phyloP scores from a whole-genome alignment of 306 rosid species.

The Quercus glauca region DNA sequence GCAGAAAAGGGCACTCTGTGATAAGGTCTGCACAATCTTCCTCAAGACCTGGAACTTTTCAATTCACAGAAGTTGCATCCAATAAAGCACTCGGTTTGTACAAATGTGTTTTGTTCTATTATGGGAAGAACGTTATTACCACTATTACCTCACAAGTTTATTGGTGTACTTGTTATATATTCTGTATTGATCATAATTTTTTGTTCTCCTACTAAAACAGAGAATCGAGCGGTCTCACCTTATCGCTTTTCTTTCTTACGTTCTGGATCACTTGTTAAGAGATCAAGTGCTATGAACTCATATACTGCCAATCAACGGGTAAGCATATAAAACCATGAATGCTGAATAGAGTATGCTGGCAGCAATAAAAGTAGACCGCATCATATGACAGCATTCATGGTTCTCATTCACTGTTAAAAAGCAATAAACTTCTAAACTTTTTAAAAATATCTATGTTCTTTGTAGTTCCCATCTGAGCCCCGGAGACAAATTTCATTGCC shows the following conservation, averaged over 20 bases:
- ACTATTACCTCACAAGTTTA: neutral
- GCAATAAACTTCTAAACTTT: neutral
- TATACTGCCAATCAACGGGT: slow-evolving; percentile 25
- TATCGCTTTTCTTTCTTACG: slow-evolving; percentile 15
- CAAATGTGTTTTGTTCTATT: neutral
- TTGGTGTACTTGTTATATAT: too few relatives aligned
- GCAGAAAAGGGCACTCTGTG: slow-evolving; percentile 17
- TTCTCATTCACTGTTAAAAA: too few relatives aligned
- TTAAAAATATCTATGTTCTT: neutral
- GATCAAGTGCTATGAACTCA: slow-evolving; percentile 23
- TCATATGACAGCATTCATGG: too few relatives aligned
- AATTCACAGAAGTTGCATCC: slow-evolving; percentile 20
- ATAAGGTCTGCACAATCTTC: slow-evolving; percentile 18
- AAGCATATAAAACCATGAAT: neutral
- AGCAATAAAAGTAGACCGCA: neutral
- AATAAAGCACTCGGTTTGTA: slow-evolving; percentile 19
- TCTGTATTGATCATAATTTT: neutral
- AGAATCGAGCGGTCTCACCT: slow-evolving; percentile 23
- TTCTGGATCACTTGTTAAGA: slow-evolving; percentile 25
- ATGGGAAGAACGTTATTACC: neutral
- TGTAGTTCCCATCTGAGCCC: slow-evolving; percentile 27
- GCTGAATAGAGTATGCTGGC: neutral
- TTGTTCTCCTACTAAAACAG: neutral
- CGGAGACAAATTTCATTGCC: slow-evolving; percentile 27
- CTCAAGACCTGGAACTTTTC: slow-evolving; percentile 12